Percentiles rank a stretch among this genome's conserved stretches.
Evolutionary conservation across 140 eudicot species (phyloP).

Genomic region (Stevia rebaudiana): DNA sequence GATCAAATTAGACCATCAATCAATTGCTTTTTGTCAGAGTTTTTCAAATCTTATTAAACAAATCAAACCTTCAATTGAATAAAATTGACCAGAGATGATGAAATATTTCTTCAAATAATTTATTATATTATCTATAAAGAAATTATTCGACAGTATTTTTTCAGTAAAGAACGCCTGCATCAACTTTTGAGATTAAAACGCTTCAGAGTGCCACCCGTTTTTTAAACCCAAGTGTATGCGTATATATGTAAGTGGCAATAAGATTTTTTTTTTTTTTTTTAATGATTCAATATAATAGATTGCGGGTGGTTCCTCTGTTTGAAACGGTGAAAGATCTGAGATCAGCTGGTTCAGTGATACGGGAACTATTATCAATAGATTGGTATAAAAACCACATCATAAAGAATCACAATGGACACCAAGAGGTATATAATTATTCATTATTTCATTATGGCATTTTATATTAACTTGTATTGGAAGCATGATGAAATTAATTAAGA

Average conservation of each 20-base stretch:
- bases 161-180: too few relatives aligned
- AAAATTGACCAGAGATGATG: too few relatives aligned
- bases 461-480: not conserved
- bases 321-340: conserved; percentile 94
- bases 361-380: conserved; percentile 63
- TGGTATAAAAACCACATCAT: conserved; percentile 79
- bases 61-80: too few relatives aligned
- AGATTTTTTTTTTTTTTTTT: conserved; percentile 6
- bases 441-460: not conserved
- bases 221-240: not conserved
- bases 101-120: too few relatives aligned
- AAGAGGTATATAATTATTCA: conserved; percentile 53
- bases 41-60: too few relatives aligned
- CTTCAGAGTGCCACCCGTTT: too few relatives aligned
- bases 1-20: too few relatives aligned
- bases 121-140: too few relatives aligned
- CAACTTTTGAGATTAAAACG: too few relatives aligned
- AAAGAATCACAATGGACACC: conserved; percentile 80
- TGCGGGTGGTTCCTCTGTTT: conserved; percentile 88
- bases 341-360: conserved; percentile 82
- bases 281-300: conserved; percentile 36
- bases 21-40: too few relatives aligned
- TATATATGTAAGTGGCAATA: not conserved
- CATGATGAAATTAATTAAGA: not conserved
- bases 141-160: too few relatives aligned